These are phyloP conservation scores for Lichtheimia hyalospora DNA, from an alignment of 371 early-diverging fungal species.

Conservation along the genomic window DNA sequence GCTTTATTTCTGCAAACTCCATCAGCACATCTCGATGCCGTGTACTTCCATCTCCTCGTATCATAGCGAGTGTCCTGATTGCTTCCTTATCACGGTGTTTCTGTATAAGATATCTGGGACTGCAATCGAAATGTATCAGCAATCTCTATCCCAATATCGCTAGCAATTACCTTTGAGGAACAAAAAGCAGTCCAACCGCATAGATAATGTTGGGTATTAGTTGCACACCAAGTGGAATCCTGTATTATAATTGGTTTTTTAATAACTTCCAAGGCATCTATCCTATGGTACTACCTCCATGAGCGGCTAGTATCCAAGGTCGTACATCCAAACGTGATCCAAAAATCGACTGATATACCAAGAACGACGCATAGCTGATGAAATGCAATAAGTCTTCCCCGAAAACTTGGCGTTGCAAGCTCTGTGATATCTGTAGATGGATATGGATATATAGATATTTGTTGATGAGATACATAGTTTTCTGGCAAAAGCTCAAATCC, in stretches of 20 bases:
- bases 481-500: too few species aligned
- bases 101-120: conserved; percentile 68
- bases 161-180: conserved; percentile 28
- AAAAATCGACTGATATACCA: conserved; percentile 46
- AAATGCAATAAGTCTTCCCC: conserved; percentile 84
- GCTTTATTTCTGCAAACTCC: conserved; percentile 74
- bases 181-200: conserved; percentile 23
- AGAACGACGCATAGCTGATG: conserved; percentile 88
- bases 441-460: background rate
- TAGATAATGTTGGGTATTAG: conserved; percentile 34
- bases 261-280: background rate
- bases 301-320: background rate
- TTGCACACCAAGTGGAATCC: conserved; percentile 41
- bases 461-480: background rate
- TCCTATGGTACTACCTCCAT: background rate
- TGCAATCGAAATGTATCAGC: conserved; percentile 6
- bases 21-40: conserved; percentile 31
- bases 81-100: conserved; percentile 56
- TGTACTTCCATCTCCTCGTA: conserved; percentile 46
- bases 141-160: background rate
- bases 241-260: background rate
- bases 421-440: conserved; percentile 71
- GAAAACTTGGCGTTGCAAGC: conserved; percentile 79
- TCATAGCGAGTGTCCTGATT: conserved; percentile 43
- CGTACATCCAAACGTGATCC: conserved; percentile 32